Percentiles rank a stretch among this genome's conserved stretches.
These are phyloP conservation scores for Xerocomellus chrysenteron DNA, from an alignment of 768 basidiomycete genomes.

Conservation along the genomic window DNA sequence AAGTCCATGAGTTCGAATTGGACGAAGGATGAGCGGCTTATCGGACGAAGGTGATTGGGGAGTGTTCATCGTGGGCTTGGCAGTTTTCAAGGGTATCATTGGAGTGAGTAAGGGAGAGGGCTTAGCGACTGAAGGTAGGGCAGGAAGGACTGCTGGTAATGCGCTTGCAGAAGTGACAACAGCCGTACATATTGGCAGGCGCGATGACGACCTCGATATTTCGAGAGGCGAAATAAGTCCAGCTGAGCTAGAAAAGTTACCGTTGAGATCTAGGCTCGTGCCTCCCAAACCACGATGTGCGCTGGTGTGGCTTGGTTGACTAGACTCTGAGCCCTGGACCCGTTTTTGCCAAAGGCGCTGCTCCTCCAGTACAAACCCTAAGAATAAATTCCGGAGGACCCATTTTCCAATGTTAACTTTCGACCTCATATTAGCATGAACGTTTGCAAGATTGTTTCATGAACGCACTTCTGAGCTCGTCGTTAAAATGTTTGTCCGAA, in stretches of 20 bases:
- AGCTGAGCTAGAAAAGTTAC: constrained; percentile 12
- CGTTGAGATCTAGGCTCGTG: constrained; percentile 27
- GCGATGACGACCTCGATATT: constrained; percentile 23
- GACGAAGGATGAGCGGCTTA: constrained; percentile 32
- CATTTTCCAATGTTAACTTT: constrained; percentile 92
- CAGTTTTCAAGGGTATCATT: constrained; percentile 49
- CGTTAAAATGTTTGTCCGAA: constrained; percentile 58
- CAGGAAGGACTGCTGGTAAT: constrained; percentile 61
- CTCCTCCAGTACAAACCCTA: constrained; percentile 73
- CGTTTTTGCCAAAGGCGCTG: constrained; percentile 43
- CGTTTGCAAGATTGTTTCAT: background rate
- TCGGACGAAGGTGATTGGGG: constrained; percentile 44
- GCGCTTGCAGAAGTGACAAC: constrained; percentile 65
- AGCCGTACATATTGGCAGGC: constrained; percentile 34
- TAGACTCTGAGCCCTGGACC: constrained; percentile 17
- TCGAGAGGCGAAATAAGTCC: constrained; percentile 33
- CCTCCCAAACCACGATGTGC: constrained; percentile 26
- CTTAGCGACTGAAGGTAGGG: constrained; percentile 41
- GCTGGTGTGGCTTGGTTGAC: constrained; percentile 11
- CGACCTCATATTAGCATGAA: constrained; percentile 6
- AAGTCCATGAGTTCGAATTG: constrained; percentile 44
- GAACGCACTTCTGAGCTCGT: constrained; percentile 77
- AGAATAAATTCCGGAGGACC: constrained; percentile 83
- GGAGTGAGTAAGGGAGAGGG: constrained; percentile 60
- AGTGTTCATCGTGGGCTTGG: constrained; percentile 35